These are phyloP conservation scores for Mycena rosella DNA, from an alignment of 768 basidiomycete species.

Conservation along the genomic window DNA sequence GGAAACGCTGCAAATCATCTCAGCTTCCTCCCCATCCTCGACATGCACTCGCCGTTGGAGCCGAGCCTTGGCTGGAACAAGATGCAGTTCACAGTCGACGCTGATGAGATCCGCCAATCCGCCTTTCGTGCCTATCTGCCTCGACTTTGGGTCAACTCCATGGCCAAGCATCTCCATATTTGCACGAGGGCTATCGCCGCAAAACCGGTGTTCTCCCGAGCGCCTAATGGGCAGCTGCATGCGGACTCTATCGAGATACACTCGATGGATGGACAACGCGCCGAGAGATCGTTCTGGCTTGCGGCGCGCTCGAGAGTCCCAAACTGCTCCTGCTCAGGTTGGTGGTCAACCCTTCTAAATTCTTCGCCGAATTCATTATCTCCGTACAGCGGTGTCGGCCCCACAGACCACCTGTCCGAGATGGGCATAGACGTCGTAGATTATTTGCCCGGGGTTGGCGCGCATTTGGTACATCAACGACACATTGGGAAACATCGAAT, in stretches of 20 bases:
- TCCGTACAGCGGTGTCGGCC: slow-evolving; percentile 17
- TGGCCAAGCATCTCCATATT: neutral
- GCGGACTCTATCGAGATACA: slow-evolving; percentile 12
- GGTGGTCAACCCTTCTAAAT: neutral
- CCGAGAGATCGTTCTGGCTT: slow-evolving; percentile 17
- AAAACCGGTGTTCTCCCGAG: neutral
- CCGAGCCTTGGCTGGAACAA: slow-evolving; percentile 28
- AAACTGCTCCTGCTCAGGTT: slow-evolving; percentile 23
- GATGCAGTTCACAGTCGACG: slow-evolving; percentile 16
- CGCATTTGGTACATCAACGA: slow-evolving; percentile 10
- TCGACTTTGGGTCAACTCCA: neutral
- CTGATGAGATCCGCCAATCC: slow-evolving; percentile 20
- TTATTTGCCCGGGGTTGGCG: slow-evolving; percentile 12
- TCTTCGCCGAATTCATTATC: neutral
- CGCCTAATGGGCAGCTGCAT: neutral
- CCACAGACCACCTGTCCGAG: slow-evolving; percentile 9
- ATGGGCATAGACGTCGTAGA: slow-evolving; percentile 18
- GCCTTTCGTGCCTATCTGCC: slow-evolving; percentile 27
- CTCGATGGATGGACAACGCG: neutral
- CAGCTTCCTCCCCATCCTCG: slow-evolving; percentile 14
- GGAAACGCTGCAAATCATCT: slow-evolving; percentile 9
- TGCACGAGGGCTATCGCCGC: slow-evolving; percentile 15
- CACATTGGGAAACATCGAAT: neutral
- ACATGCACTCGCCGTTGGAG: slow-evolving; percentile 24
- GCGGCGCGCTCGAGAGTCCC: slow-evolving; percentile 16